phyloP scores from a whole-genome alignment of 352 stramenopile genomes.

The Phytophthora pluvialis region DNA sequence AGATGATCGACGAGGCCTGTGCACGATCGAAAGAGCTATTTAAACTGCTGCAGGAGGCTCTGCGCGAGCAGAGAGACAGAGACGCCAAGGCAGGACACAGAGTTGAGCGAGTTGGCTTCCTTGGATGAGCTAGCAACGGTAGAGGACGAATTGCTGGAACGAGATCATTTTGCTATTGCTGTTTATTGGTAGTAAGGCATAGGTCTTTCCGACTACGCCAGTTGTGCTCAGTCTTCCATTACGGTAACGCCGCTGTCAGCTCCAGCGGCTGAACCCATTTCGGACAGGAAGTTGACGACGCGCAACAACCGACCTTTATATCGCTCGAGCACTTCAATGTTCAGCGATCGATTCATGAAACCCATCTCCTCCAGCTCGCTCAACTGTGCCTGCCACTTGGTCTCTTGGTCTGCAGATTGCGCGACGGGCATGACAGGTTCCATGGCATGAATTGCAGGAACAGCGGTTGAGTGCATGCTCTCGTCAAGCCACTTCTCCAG shows the following conservation, averaged over 20 bases:
- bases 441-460: constrained; percentile 71
- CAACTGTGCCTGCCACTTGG: constrained; percentile 75
- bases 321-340: constrained; percentile 75
- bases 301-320: constrained; percentile 83
- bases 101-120: constrained; percentile 71
- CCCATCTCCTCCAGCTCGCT: constrained; percentile 72
- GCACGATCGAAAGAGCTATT: constrained; percentile 73
- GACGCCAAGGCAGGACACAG: constrained; percentile 55
- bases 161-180: constrained; percentile 8
- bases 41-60: constrained; percentile 53
- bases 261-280: constrained; percentile 41
- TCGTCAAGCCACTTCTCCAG: constrained; percentile 63
- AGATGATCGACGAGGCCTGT: constrained; percentile 79
- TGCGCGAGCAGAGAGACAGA: constrained; percentile 54
- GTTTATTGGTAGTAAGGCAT: not conserved
- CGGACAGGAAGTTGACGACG: constrained; percentile 86
- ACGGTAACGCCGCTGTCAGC: constrained; percentile 31
- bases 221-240: constrained; percentile 48
- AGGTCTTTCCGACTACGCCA: not conserved
- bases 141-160: constrained; percentile 3
- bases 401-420: constrained; percentile 50
- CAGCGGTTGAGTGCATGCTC: constrained; percentile 37
- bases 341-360: constrained; percentile 69
- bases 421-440: constrained; percentile 68
- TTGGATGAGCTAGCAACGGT: constrained; percentile 41